Conservation (phyloP, 1,284 basidiomycete genomes). For the Peniophora sp. region DNA sequence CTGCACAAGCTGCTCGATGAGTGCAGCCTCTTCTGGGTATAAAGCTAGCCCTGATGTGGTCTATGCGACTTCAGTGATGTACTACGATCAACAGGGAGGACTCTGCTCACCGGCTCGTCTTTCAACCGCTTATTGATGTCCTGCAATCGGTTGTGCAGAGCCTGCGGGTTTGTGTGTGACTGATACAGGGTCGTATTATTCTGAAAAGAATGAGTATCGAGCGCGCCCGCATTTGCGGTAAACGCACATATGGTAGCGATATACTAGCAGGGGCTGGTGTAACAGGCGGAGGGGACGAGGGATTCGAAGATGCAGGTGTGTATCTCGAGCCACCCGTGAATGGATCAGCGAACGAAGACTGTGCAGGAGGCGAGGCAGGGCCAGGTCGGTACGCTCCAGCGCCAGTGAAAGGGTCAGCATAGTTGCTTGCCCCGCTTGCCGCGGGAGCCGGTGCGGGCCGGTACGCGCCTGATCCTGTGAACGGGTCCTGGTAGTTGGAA, state of each 20-base stretch:
- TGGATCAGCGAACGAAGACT: conserved; percentile 9
- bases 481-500: conserved; percentile 18
- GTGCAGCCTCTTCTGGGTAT: not conserved
- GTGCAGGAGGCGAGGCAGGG: conserved; percentile 3
- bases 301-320: conserved; percentile 6
- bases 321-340: conserved; percentile 14
- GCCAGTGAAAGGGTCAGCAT: conserved; percentile 21
- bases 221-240: too few species aligned
- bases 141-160: not conserved
- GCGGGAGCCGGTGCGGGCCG: conserved; percentile 6
- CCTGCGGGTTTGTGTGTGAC: not conserved
- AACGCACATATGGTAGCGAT: conserved; percentile 2
- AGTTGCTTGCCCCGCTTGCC: conserved; percentile 7
- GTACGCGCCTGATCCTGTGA: conserved; percentile 18
- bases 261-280: conserved; percentile 7
- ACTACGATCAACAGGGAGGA: not conserved
- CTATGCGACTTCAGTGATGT: not conserved
- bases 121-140: not conserved
- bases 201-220: not conserved
- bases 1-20: conserved; percentile 35
- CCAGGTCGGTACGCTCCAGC: conserved; percentile 12
- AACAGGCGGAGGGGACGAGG: conserved; percentile 19
- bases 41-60: not conserved
- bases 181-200: not conserved
- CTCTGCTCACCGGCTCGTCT: not conserved